phyloP scores from a whole-genome alignment of 2,329 filamentous ascomycete species.

The Lithohypha guttulata region DNA sequence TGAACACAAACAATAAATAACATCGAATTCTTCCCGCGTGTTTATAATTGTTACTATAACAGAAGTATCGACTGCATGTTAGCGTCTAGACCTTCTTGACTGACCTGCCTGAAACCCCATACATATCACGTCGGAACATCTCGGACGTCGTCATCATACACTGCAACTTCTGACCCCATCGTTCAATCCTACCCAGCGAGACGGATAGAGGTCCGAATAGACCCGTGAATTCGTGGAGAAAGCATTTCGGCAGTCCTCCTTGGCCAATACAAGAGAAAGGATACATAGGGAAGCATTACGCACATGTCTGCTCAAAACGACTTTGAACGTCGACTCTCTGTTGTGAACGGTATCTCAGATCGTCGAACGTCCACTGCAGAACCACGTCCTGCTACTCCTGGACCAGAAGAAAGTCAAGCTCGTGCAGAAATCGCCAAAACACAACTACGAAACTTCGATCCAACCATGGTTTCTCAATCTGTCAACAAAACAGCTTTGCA shows the following conservation, averaged over 20 bases:
- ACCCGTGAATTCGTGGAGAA: slow-evolving; percentile 10
- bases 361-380: background rate
- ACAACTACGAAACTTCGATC: slow-evolving; percentile 16
- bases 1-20: background rate
- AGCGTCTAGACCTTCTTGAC: too few species aligned
- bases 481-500: slow-evolving; percentile 91
- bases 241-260: slow-evolving; percentile 4
- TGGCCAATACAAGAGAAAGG: slow-evolving; percentile 7
- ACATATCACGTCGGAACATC: background rate
- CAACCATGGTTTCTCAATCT: slow-evolving; percentile 39
- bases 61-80: too few species aligned
- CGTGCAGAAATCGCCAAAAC: slow-evolving; percentile 20
- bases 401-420: slow-evolving; percentile 17
- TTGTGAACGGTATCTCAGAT: background rate
- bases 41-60: too few species aligned
- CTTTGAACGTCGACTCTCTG: background rate
- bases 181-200: background rate
- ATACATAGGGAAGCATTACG: slow-evolving; percentile 3
- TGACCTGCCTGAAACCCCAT: too few species aligned
- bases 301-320: slow-evolving; percentile 6
- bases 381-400: slow-evolving; percentile 19
- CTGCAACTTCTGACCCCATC: background rate
- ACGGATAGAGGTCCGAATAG: slow-evolving; percentile 3
- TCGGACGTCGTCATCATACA: background rate
- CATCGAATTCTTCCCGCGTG: background rate